phyloP scores from a whole-genome alignment of 768 basidiomycete genomes.

The Amanita muscaria region DNA sequence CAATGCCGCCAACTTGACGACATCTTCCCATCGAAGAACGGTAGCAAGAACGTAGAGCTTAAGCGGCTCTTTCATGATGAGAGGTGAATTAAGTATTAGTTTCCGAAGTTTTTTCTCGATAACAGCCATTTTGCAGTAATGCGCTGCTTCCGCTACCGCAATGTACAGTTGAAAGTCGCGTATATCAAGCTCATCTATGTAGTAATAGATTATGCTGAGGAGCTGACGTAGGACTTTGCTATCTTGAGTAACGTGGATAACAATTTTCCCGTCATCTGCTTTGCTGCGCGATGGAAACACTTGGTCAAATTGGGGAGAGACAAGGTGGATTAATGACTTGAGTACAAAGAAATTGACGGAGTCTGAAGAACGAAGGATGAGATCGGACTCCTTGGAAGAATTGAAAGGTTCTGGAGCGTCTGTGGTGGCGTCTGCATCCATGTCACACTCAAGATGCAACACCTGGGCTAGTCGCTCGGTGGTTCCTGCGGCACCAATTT shows the following conservation, averaged over 20 bases:
- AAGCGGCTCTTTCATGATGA: not conserved
- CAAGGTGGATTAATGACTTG: slow-evolving; percentile 19
- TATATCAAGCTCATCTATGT: not conserved
- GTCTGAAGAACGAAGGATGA: slow-evolving; percentile 21
- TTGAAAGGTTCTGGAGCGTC: not conserved
- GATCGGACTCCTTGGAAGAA: slow-evolving; percentile 10
- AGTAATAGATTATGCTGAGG: not conserved
- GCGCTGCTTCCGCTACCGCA: not conserved
- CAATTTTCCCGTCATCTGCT: not conserved
- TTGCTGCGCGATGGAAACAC: slow-evolving; percentile 15
- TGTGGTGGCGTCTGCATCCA: not conserved
- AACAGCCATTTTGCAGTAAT: not conserved
- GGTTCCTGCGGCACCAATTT: too few relatives aligned
- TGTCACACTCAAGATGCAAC: too few relatives aligned
- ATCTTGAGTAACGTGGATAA: not conserved
- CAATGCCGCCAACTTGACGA: slow-evolving; percentile 2
- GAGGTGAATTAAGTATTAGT: not conserved
- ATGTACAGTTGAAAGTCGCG: not conserved
- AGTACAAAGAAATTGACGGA: slow-evolving; percentile 22
- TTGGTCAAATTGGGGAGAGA: slow-evolving; percentile 22
- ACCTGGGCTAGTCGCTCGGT: not conserved
- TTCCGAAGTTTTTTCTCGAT: not conserved
- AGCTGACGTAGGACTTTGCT: not conserved
- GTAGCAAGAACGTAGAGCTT: not conserved
- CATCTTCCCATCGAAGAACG: not conserved